Evolutionary conservation across 1,139 yeast species (phyloP).

Genomic region (Kurtzmaniella quercitrusa): DNA sequence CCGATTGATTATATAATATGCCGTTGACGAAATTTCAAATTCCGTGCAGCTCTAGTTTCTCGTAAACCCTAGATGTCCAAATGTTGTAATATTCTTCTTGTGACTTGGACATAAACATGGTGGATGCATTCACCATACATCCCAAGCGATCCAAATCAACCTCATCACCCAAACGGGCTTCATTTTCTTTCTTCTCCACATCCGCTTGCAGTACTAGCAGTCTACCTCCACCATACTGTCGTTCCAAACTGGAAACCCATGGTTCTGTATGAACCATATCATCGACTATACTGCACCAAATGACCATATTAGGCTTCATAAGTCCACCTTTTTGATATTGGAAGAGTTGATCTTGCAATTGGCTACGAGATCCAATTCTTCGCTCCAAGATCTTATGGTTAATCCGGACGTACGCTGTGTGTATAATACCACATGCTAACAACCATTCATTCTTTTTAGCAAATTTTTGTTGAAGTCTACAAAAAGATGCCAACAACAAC

Average conservation of each 20-base stretch:
- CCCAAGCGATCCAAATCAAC: conserved; percentile 33
- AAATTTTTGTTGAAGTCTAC: conserved; percentile 48
- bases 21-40: too few relatives aligned
- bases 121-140: conserved; percentile 33
- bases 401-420: conserved; percentile 54
- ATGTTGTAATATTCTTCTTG: conserved; percentile 30
- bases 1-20: too few relatives aligned
- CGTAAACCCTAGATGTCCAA: conserved; percentile 22
- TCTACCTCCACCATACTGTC: conserved; percentile 31
- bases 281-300: conserved; percentile 51
- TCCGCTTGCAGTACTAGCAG: conserved; percentile 17
- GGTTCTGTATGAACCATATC: conserved; percentile 50
- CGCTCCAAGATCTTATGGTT: conserved; percentile 43
- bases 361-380: conserved; percentile 46
- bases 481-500: conserved; percentile 47
- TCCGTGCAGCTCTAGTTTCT: conserved; percentile 1
- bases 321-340: conserved; percentile 52
- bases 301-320: conserved; percentile 41
- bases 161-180: conserved; percentile 30
- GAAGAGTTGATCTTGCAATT: conserved; percentile 47
- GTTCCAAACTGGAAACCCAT: conserved; percentile 51
- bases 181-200: conserved; percentile 21
- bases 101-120: conserved; percentile 22
- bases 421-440: conserved; percentile 60
- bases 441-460: conserved; percentile 60